Evolutionary conservation across 164 flowering plant species (phyloP), one percentile per base, ranked within the genome.

Genomic region (Berberis vulgaris): DNA sequence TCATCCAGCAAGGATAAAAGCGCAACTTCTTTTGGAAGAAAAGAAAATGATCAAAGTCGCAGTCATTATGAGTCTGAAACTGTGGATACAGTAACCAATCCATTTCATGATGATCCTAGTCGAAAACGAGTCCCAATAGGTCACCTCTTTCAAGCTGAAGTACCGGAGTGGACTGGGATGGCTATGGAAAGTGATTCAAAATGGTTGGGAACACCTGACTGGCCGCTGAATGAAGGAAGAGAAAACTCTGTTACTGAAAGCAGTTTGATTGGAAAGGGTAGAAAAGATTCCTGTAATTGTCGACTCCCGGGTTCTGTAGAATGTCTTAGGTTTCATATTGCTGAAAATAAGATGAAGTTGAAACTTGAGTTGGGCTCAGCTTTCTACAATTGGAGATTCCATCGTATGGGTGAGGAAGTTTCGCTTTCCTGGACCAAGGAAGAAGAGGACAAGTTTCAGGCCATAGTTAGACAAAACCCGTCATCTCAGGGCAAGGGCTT

Each of bases 401-500:
- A 87, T 69, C 46, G 57, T 55, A 89, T 91, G 88, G 99, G 99
- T 12, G 99, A 91, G 60, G 79, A 75, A 39, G 89, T 83, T 60
- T 68, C 74, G 10, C 62, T 75, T 13, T 72, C 72, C 43, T 94
- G 97, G 99, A 82, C 81, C 45, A 61, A 47, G 45, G 81, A 76
- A 53, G 97, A 89, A 58, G 76, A 83, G 67, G 72, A 71, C 61
- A 82, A 63, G 59, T 87, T 94, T 54, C 65, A 78, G 44, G 54
- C 55, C 12, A 68, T 79, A 44, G 84, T 85, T 68, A 69, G 55
- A 57, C 70, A 68, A 44, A 84, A 83, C 64, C 80, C 83, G 57
- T 65, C 70, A 8, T 76, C 83, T 40, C 44, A 38, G 13, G 82
- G 55, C 7, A 77, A 71, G 65, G 57, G 58, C 65, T 86, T 89